phyloP scores from a whole-genome alignment of 2,329 filamentous ascomycete species.

The Meredithiella fracta region DNA sequence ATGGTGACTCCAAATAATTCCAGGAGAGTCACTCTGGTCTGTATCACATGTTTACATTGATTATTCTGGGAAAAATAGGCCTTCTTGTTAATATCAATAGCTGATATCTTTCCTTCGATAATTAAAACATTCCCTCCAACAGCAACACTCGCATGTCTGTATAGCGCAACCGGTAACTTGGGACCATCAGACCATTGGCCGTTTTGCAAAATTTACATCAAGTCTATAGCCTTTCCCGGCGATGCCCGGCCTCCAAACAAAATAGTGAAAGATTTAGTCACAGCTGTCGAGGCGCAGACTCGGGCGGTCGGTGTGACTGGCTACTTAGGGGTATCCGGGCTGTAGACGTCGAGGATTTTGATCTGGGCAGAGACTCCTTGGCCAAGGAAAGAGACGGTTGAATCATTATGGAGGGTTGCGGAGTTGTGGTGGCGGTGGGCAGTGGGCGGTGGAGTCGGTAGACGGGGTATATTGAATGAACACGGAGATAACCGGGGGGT shows the following conservation, averaged over 20 bases:
- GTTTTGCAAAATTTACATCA: slow-evolving; percentile 59
- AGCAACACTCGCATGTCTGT: slow-evolving; percentile 51
- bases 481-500: background rate
- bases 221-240: slow-evolving; percentile 48
- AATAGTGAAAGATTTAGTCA: slow-evolving; percentile 41
- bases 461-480: background rate
- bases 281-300: slow-evolving; percentile 64
- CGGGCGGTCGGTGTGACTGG: slow-evolving; percentile 27
- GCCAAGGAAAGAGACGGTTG: background rate
- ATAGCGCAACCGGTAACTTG: slow-evolving; percentile 53
- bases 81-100: slow-evolving; percentile 30
- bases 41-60: slow-evolving; percentile 32
- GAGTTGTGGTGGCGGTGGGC: slow-evolving; percentile 9
- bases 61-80: slow-evolving; percentile 35
- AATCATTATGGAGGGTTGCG: background rate
- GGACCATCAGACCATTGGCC: slow-evolving; percentile 47
- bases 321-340: background rate
- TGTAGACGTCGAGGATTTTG: background rate
- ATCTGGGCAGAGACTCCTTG: slow-evolving; percentile 1
- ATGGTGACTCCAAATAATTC: slow-evolving; percentile 23
- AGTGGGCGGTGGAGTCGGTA: background rate
- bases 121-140: slow-evolving; percentile 36
- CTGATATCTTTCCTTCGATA: slow-evolving; percentile 42
- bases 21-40: slow-evolving; percentile 22
- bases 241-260: slow-evolving; percentile 66